phyloP scores from a whole-genome alignment of 108 stramenopile genomes.

The Cyclotella kingstonii region DNA sequence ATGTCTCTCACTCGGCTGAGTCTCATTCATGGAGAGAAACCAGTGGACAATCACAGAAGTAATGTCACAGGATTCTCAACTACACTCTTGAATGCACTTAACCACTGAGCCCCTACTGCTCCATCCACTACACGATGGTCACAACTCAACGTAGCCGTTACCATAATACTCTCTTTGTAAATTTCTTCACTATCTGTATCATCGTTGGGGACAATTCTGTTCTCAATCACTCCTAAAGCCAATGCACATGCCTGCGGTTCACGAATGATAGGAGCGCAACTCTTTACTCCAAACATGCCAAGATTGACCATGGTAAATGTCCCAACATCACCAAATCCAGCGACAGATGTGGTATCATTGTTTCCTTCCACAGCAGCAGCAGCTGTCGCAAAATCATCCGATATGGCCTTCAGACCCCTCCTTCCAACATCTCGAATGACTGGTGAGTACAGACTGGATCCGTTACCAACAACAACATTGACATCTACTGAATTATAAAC shows the following conservation, averaged over 20 bases:
- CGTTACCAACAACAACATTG: slow-evolving; percentile 88
- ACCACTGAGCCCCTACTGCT: slow-evolving; percentile 96
- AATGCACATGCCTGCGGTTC: slow-evolving; percentile 95
- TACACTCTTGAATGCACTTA: slow-evolving; percentile 89
- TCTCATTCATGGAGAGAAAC: not conserved
- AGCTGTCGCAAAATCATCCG: slow-evolving; percentile 56
- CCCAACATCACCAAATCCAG: slow-evolving; percentile 57
- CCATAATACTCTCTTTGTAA: slow-evolving; percentile 81
- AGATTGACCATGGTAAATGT: slow-evolving; percentile 94
- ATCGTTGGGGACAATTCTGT: slow-evolving; percentile 89
- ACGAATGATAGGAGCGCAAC: slow-evolving; percentile 91
- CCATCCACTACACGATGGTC: slow-evolving; percentile 99
- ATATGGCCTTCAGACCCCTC: slow-evolving; percentile 71
- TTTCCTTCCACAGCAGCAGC: slow-evolving; percentile 20
- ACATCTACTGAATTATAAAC: slow-evolving; percentile 91
- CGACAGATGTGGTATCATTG: slow-evolving; percentile 23
- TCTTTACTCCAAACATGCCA: slow-evolving; percentile 97
- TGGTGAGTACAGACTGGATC: slow-evolving; percentile 83
- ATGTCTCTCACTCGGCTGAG: not conserved
- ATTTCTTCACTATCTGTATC: slow-evolving; percentile 75
- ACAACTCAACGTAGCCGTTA: slow-evolving; percentile 94
- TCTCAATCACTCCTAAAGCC: slow-evolving; percentile 91
- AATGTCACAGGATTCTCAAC: slow-evolving; percentile 87
- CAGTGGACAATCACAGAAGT: slow-evolving; percentile 23
- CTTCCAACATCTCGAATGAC: slow-evolving; percentile 82